Conservation (phyloP, 257 asterid species). For the Jasminum sambac region DNA sequence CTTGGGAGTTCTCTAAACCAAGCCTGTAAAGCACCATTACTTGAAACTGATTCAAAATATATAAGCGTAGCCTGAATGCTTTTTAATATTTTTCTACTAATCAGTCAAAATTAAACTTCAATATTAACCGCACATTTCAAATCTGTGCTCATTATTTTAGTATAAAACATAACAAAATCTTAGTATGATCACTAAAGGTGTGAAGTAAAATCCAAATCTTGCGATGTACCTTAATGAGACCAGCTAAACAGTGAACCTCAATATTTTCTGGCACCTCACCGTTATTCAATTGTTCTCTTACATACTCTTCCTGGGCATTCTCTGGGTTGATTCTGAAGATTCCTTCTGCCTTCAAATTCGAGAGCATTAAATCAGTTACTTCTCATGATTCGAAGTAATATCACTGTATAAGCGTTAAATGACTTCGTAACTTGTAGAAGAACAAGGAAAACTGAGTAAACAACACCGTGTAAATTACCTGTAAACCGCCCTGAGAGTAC, state of each 20-base stretch:
- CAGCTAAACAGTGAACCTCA: conserved; percentile 83
- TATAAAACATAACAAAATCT: neutral
- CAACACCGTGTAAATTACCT: conserved; percentile 39
- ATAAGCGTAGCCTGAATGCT: no score
- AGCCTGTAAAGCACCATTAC: conserved; percentile 35
- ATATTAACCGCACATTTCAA: no score
- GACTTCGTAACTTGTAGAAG: neutral
- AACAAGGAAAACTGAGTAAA: neutral
- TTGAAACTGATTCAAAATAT: neutral
- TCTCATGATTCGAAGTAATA: neutral
- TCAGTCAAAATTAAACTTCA: no score
- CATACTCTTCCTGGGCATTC: conserved; percentile 68
- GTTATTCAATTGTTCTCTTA: conserved; percentile 60
- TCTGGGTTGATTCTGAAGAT: conserved; percentile 79
- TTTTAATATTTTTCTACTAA: no score
- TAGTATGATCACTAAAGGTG: neutral
- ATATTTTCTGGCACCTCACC: conserved; percentile 62
- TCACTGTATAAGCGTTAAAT: neutral
- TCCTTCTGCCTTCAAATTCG: conserved; percentile 58
- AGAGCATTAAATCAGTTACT: neutral
- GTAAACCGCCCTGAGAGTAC: conserved; percentile 74
- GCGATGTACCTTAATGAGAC: conserved; percentile 76
- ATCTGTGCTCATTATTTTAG: no score
- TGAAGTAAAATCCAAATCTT: neutral
- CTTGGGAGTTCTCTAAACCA: conserved; percentile 93